phyloP scores from a whole-genome alignment of 2,329 filamentous ascomycete genomes.

The Mollisiaceae sp. region DNA sequence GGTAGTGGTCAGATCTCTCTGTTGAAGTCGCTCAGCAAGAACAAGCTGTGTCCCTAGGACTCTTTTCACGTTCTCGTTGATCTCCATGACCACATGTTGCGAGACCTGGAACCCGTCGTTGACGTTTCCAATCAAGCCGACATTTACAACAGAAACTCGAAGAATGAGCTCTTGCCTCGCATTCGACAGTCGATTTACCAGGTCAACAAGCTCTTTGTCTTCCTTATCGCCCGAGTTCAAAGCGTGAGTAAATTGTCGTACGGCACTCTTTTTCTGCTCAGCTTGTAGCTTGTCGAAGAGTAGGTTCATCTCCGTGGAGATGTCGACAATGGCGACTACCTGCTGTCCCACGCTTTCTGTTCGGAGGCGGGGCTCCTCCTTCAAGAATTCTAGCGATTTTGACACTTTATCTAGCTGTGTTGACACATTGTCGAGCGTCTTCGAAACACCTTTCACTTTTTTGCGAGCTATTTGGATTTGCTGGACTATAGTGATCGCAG shows the following conservation, averaged over 20 bases:
- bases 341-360: not conserved
- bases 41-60: not conserved
- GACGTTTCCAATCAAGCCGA: not conserved
- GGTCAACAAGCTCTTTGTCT: not conserved
- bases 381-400: not conserved
- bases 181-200: not conserved
- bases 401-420: not conserved
- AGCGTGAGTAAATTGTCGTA: not conserved
- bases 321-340: not conserved
- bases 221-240: not conserved
- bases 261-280: not conserved
- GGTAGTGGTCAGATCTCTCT: not conserved
- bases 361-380: not conserved
- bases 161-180: not conserved
- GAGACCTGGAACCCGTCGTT: not conserved
- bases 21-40: not conserved
- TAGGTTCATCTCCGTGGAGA: not conserved
- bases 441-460: not conserved
- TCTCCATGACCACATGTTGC: not conserved
- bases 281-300: not conserved
- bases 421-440: not conserved
- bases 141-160: not conserved
- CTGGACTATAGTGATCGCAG: not conserved
- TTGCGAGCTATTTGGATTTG: not conserved
- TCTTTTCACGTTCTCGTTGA: not conserved